Evolutionary conservation across 345 rosid genomes (phyloP), one percentile per base, ranked within the genome.

Genomic region (Hibiscus syriacus): DNA sequence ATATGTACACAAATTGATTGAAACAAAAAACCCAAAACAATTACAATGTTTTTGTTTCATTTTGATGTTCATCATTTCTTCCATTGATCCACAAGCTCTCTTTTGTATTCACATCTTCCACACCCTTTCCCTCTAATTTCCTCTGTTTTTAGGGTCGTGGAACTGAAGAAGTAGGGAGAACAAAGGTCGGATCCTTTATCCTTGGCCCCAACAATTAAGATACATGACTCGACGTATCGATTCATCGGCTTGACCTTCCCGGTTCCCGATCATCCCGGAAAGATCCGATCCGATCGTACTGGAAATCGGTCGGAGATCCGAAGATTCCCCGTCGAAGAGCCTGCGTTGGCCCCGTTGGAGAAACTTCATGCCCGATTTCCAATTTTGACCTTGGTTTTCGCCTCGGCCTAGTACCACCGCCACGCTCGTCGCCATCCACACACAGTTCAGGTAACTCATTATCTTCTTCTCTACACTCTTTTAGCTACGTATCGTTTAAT

Each of bases 151-250:
- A n/a, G 50, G 43, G 6, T n/a, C 22, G 13, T 10, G 19, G 41
- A 22, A n/a, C 7, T 22, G 55, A 23, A 43, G 13, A 3, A 41
- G 30, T 19, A n/a, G 0, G 22, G 7, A 43, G 5, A 50, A 50
- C 55, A 19, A 20, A 50, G 17, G 50, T 16, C 50, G 0, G 9
- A 50, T 50, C 14, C 30, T 53, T 43, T 25, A 54, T 54, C 86
- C 84, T 76, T 85, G 97, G 22, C 92, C 89, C 98, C 98, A 92
- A 78, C 98, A 93, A 68, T 80, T 90, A 38, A 93, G 71, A 84
- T 86, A 89, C 98, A 93, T 93, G 57, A 90, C 92, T 45, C 75
- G 86, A 17, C 85, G 87, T 68, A 90, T 56, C 12, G 97, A 84
- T 54, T 90, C 98, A 12, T 93, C 98, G 2, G 77, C 52, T 69